Base-by-base conservation (phyloP, 768 basidiomycete species). In the Neoboletus subvelutipes region DNA sequence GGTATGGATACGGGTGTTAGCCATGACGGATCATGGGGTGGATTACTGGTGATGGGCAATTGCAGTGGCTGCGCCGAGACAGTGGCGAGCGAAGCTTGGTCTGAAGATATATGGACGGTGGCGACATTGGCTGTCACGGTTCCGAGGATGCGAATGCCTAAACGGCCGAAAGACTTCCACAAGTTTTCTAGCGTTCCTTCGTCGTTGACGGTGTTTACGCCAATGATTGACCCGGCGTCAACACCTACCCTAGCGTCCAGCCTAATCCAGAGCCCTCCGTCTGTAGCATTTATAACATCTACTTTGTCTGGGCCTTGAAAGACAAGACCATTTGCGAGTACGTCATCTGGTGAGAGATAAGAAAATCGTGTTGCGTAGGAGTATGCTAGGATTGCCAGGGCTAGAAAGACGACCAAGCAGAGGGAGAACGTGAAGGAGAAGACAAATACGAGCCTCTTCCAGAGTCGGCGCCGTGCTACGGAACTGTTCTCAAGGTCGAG, bases 81-180 rank as follows among this genome's bases (percentile, higher is more conserved):
- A 0, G 73, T 72, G 5, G 79, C 78, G 6, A 91, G 80, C 4
- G 76, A 60, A 9, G 70, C 59, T 50, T 18, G 54, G 45, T 78
- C 70, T 6, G 84, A 78, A 26, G 76, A 70, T 3, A 91, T 66
- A 31, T 75, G 66, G 56, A 88, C 76, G 3, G 77, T 78, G 45
- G 77, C 79, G 52, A 86, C 70, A 52, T 78, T 73, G 41, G 87
- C 77, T 5, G 88, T 79, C 13, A 88, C 80, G 15, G 71, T 75
- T 58, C 82, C 80, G 51, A 92, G 62, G 13, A 67, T 71, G 34
- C 76, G 76, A 31, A 92, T 78, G 6, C 87, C 82, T 80, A 87
- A 85, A 34, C 87, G 78, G 3, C 88, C 90, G 18, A 90, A 55
- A 2, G 80, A 74, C 70, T 87, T 90, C 85, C 85, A 87, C 31